These are phyloP conservation scores for Karstenula rhodostoma DNA, from an alignment of 2,329 filamentous ascomycete species.

Conservation along the genomic window DNA sequence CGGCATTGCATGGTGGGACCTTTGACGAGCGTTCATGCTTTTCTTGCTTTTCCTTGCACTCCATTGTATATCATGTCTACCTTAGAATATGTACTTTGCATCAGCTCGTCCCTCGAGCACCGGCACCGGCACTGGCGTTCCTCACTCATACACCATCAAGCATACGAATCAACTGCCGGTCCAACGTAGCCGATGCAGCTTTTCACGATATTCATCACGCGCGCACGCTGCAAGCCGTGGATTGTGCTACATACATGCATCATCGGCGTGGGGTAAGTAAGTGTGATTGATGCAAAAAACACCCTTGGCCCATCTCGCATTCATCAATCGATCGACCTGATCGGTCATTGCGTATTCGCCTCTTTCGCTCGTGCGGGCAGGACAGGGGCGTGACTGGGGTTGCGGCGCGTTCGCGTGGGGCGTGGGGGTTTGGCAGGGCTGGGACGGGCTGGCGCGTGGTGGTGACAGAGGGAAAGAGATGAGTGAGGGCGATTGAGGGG, in stretches of 20 bases:
- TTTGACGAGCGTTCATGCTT: conserved; percentile 1
- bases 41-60: not conserved
- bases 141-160: not conserved
- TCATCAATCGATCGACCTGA: not conserved
- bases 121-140: too few relatives aligned
- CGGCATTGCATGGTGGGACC: not conserved
- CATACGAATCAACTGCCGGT: not conserved
- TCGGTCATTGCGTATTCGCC: conserved; percentile 1
- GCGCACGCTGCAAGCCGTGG: too few relatives aligned
- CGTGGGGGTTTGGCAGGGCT: not conserved
- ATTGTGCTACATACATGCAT: too few relatives aligned
- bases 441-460: not conserved
- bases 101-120: not conserved
- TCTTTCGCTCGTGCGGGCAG: not conserved
- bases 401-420: not conserved
- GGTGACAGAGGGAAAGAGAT: not conserved
- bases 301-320: too few relatives aligned
- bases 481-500: not conserved
- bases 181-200: not conserved
- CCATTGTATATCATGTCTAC: not conserved
- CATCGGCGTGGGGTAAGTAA: too few relatives aligned
- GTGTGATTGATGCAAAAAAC: too few relatives aligned
- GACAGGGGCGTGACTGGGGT: not conserved
- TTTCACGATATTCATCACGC: not conserved
- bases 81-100: not conserved